Percentiles rank a stretch among this genome's conserved stretches.
phyloP scores from a whole-genome alignment of 768 basidiomycete species.

The Boletus subcaerulescens region DNA sequence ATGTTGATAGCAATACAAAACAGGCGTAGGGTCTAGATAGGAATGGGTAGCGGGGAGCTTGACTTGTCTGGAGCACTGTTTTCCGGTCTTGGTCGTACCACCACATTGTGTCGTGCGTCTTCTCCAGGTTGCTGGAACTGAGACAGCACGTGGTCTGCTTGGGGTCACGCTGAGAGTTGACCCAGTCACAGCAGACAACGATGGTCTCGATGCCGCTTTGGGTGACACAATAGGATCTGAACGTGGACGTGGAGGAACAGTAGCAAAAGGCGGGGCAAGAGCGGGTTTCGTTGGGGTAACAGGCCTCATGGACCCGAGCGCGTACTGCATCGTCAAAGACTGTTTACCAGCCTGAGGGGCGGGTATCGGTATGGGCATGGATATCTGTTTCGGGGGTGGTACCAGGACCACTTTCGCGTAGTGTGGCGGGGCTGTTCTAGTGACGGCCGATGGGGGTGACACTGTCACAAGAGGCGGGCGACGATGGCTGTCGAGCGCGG shows the following conservation, averaged over 20 bases:
- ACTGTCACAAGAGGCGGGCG: constrained; percentile 2
- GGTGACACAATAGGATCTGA: constrained; percentile 29
- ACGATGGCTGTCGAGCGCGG: constrained; percentile 4
- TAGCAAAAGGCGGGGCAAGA: constrained; percentile 18
- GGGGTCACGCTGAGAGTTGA: constrained; percentile 11
- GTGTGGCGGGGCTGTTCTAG: background rate
- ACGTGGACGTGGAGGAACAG: constrained; percentile 30
- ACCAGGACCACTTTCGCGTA: background rate
- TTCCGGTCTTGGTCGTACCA: constrained; percentile 62
- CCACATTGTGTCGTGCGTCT: constrained; percentile 47
- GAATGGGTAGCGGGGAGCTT: constrained; percentile 38
- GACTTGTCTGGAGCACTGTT: constrained; percentile 58
- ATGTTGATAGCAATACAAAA: constrained; percentile 65
- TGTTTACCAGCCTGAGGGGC: constrained; percentile 23
- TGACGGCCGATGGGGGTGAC: background rate
- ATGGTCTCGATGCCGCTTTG: background rate
- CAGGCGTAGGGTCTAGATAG: constrained; percentile 26
- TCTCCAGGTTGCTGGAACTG: constrained; percentile 16
- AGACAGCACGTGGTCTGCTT: constrained; percentile 19
- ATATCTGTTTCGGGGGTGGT: constrained; percentile 14
- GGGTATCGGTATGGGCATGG: constrained; percentile 33
- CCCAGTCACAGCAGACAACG: background rate
- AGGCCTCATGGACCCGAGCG: constrained; percentile 16
- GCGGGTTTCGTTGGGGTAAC: constrained; percentile 10
- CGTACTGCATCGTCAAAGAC: constrained; percentile 22